Base-by-base conservation (phyloP, 2,329 filamentous ascomycete genomes). In the Botryotinia narcissicola region DNA sequence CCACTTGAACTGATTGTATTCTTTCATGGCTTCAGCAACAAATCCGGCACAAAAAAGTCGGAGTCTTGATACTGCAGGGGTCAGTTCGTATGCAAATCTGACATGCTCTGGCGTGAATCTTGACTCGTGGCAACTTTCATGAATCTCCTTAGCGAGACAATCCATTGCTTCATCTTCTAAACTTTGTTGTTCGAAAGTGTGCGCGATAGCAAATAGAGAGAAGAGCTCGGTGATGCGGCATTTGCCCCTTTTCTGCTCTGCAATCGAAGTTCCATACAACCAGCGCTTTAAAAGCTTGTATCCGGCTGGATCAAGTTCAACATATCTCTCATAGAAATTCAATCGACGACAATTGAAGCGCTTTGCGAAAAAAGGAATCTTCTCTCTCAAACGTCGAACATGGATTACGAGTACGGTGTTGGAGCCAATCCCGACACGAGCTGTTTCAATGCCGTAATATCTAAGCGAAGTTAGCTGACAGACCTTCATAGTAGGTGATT, bases 401-500 rank as follows among this genome's bases (percentile, higher is more conserved):
- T 40, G 59, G 59, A 40, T 0, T 16, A 3, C 3, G 32, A 40
- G 22, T 40, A 6, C 22, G 2, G 7, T 16, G 59, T 16, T 1
- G 12, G 35, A 5, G 59, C 59, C 59, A 14, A 61, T 7, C 12
- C n/a, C 22, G 22, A 61, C 8, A 2, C 14, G 6, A n/a, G 35
- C 22, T 5, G 3, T 25, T 3, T 8, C 9, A 0, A 1, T 7
- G 22, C 59, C 59, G 2, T 12, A 61, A 1, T 22, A n/a, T 12
- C 59, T 37, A 25, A n/a, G 25, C 5, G 4, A 61, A 37, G 22
- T 37, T 40, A 61, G 59, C 35, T 61, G 20, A 40, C 35, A 60
- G 29, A 12, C 3, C 10, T 35, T 32, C 20, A 35, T 20, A 60
- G 18, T 35, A 59, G 8, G 8, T 59, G 18, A 9, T 25, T 6